Percentiles rank a stretch among this genome's conserved stretches.
These are phyloP conservation scores for Saccharata proteae DNA, from an alignment of 2,329 filamentous ascomycete species.

Conservation along the genomic window DNA sequence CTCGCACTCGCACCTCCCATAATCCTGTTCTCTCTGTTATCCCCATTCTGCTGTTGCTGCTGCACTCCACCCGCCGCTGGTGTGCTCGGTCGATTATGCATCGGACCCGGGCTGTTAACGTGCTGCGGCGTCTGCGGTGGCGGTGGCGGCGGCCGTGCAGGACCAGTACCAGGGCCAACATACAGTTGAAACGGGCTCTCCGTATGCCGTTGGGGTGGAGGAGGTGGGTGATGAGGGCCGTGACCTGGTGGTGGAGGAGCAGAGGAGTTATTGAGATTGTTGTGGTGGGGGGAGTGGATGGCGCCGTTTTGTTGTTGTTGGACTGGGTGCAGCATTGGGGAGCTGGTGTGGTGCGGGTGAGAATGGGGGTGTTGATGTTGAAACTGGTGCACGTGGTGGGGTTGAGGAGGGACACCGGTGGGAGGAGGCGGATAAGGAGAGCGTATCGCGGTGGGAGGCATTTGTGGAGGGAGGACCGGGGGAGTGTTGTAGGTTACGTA, in stretches of 20 bases:
- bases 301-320: conserved; percentile 8
- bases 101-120: conserved; percentile 10
- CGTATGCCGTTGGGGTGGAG: conserved; percentile 14
- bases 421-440: conserved; percentile 18
- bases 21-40: conserved; percentile 16
- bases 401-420: conserved; percentile 16
- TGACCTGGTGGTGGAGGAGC: conserved; percentile 8
- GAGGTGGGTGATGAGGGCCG: neutral
- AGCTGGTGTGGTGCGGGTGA: conserved; percentile 21
- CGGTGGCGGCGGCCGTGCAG: conserved; percentile 14
- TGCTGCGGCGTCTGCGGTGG: neutral
- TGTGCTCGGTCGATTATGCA: conserved; percentile 18
- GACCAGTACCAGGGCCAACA: conserved; percentile 9
- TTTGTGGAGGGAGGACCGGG: conserved; percentile 18
- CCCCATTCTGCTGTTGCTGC: conserved; percentile 12
- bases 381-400: too few relatives aligned
- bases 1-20: conserved; percentile 33
- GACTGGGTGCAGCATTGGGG: conserved; percentile 14
- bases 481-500: conserved; percentile 20
- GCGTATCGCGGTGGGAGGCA: conserved; percentile 13
- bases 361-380: too few relatives aligned
- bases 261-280: conserved; percentile 13
- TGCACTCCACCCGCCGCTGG: conserved; percentile 22
- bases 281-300: conserved; percentile 12
- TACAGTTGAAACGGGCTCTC: conserved; percentile 20